Conservation (phyloP, 305 asterid species). For the Fraxinus nigra region DNA sequence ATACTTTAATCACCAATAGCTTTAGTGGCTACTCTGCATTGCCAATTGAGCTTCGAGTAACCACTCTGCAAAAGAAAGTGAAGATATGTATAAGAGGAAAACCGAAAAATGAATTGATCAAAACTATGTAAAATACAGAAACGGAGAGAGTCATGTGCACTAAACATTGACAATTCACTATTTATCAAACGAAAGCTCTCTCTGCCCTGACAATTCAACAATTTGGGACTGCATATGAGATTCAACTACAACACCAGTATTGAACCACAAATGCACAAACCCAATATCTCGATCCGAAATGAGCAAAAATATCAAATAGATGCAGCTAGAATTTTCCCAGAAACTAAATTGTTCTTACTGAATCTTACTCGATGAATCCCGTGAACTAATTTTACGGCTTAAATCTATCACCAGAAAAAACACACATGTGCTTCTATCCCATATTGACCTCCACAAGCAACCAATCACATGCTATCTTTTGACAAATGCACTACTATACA, state of each 20-base stretch:
- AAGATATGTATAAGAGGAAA: conserved; percentile 16
- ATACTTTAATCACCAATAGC: conserved; percentile 19
- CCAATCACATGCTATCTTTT: conserved; percentile 36
- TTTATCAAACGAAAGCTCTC: not conserved
- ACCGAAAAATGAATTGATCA: not conserved
- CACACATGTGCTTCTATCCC: conserved; percentile 17
- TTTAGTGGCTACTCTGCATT: conserved; percentile 27
- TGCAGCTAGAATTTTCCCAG: not conserved
- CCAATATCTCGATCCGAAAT: not conserved
- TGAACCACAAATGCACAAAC: conserved; percentile 7
- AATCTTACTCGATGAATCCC: conserved; percentile 7
- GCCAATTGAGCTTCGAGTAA: conserved; percentile 25
- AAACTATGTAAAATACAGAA: not conserved
- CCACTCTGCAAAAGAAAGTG: conserved; percentile 24
- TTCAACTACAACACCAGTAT: conserved; percentile 4
- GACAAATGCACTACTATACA: conserved; percentile 25
- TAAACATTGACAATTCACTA: not conserved
- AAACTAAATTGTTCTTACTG: not conserved
- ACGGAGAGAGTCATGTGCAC: not conserved
- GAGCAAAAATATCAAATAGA: not conserved
- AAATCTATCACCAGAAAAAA: not conserved
- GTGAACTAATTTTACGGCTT: not conserved
- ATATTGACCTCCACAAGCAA: conserved; percentile 26
- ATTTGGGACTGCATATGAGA: not conserved
- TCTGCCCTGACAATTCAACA: not conserved